Percentiles rank a stretch among this genome's conserved stretches.
phyloP scores from a whole-genome alignment of 2,329 filamentous ascomycete genomes.

The Sclerotiophoma versabilis region DNA sequence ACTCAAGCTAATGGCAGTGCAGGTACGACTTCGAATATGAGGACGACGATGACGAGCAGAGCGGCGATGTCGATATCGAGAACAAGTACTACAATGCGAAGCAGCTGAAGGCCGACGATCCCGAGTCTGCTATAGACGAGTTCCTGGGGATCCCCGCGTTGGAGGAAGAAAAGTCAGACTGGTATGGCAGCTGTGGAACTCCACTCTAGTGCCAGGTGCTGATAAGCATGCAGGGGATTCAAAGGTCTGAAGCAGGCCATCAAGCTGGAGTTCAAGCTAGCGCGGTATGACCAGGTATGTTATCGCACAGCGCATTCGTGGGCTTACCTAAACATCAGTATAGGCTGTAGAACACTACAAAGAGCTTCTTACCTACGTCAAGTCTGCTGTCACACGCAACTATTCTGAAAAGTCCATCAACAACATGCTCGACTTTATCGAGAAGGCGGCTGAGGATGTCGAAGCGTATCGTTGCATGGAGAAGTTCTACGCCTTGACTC shows the following conservation, averaged over 20 bases:
- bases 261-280: constrained; percentile 94
- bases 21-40: constrained; percentile 98
- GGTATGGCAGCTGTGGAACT: constrained; percentile 57
- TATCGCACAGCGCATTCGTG: neutral
- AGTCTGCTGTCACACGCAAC: constrained; percentile 94
- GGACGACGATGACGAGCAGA: constrained; percentile 87
- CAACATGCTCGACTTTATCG: constrained; percentile 97
- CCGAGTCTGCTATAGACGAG: constrained; percentile 87
- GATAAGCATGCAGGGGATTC: constrained; percentile 69
- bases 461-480: constrained; percentile 85
- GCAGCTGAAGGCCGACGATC: constrained; percentile 87
- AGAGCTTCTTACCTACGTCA: constrained; percentile 96
- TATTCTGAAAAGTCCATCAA: constrained; percentile 99
- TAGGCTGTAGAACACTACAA: constrained; percentile 91
- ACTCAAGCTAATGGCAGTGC: neutral
- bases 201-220: constrained; percentile 9
- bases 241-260: constrained; percentile 98
- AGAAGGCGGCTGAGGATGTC: constrained; percentile 80
- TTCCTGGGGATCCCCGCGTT: constrained; percentile 87
- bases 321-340: constrained; percentile 27
- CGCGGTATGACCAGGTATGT: constrained; percentile 79
- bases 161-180: constrained; percentile 92
- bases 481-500: constrained; percentile 90
- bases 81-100: constrained; percentile 99
- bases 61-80: constrained; percentile 91